phyloP scores from a whole-genome alignment of 2,329 filamentous ascomycete genomes.

The Calonectria fujianensis region DNA sequence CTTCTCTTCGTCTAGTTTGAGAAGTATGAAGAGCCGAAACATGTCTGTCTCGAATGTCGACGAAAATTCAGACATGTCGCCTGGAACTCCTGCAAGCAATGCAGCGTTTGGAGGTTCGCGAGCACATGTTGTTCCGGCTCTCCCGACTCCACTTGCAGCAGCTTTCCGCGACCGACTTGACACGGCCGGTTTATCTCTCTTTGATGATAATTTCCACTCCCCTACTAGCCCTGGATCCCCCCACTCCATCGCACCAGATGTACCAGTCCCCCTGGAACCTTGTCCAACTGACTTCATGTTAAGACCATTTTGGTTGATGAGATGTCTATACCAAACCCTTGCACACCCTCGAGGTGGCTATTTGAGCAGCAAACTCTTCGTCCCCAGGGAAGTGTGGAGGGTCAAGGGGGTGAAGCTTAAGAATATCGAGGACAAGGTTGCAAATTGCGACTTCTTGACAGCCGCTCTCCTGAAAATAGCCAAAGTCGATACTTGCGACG shows the following conservation, averaged over 20 bases:
- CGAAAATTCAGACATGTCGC: slow-evolving; percentile 79
- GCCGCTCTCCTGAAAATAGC: slow-evolving; percentile 90
- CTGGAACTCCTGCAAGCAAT: slow-evolving; percentile 83
- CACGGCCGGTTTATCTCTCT: slow-evolving; percentile 82
- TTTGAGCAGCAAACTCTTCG: slow-evolving; percentile 91
- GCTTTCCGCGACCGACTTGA: slow-evolving; percentile 76
- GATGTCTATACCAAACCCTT: slow-evolving; percentile 93
- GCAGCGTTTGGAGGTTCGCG: slow-evolving; percentile 74
- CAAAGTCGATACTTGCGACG: slow-evolving; percentile 90
- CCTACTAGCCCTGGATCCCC: slow-evolving; percentile 79
- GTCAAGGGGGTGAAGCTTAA: slow-evolving; percentile 96
- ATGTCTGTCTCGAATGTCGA: slow-evolving; percentile 79
- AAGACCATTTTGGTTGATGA: slow-evolving; percentile 99
- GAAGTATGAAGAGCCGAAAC: slow-evolving; percentile 84
- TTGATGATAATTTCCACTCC: slow-evolving; percentile 88
- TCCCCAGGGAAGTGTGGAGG: slow-evolving; percentile 94
- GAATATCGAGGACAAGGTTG: slow-evolving; percentile 93
- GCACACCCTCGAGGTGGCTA: slow-evolving; percentile 95
- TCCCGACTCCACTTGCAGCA: slow-evolving; percentile 81
- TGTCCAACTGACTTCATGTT: slow-evolving; percentile 92
- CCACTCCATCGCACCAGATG: slow-evolving; percentile 76
- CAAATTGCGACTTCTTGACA: slow-evolving; percentile 92
- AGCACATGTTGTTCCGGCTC: slow-evolving; percentile 71
- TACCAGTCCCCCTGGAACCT: slow-evolving; percentile 88
- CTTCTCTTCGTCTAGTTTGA: slow-evolving; percentile 81